Evolutionary conservation across 202 grass and related monocot genomes (phyloP), one percentile per base, ranked within the genome.

Genomic region (Carex arenaria): DNA sequence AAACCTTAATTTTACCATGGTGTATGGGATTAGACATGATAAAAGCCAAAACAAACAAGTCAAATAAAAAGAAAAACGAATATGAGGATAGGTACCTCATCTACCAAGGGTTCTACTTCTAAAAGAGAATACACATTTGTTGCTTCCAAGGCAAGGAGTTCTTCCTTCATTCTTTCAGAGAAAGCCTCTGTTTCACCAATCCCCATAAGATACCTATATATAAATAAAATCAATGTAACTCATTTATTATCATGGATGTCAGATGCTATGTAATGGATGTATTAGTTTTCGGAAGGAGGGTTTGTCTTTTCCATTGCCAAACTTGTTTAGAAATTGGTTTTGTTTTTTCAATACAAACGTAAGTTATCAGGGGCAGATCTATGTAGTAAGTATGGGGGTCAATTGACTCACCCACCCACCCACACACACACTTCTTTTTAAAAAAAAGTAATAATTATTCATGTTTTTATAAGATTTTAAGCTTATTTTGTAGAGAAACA

Each of bases 181-280:
- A 99, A 99, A 18, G 93, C 96, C 84, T 99, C 91, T 45, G 96
- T 89, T 92, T 99, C 96, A 80, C 96, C 96, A 88, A 99, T 95
- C 69, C 96, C 96, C 96, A 99, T 99, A 79, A 99, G 91, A 88
- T 95, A 98, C 73, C 95, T 98, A 86, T 83, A 91, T 86, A 79
- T 75, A 52, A 87, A 56, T 14, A 85, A 45, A 51, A 34, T 89
- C 42, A 51, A 26, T 51, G 19, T 62, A 43, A 57, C 31, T 70
- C 20, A 47, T 32, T 32, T 76, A 32, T 56, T 56, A 34, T 17
- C 36, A 70, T 55, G 3, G 49, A 13, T 32, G 65, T 31, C 49
- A 76, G 71, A 74, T 31, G 26, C 12, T 32, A 28, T 76, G 72
- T 56, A 56, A 32, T 12, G 26, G 51, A 55, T 76, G 7, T 51